A percentile compares a stretch with the other conserved stretches of the same genome.
phyloP scores from a whole-genome alignment of 805 yeast species.

The Millerago galiae region DNA sequence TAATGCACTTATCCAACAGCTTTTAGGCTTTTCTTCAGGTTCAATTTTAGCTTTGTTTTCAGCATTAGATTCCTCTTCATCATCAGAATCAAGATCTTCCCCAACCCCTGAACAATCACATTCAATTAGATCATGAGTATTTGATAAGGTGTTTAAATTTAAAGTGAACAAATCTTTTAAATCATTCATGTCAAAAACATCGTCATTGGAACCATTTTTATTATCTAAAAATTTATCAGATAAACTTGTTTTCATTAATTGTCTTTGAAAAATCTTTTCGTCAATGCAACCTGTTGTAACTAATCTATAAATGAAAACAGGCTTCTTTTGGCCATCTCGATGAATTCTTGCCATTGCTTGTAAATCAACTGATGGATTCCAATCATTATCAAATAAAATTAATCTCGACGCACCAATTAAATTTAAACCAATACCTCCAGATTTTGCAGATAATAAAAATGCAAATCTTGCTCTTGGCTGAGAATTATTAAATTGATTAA shows the following conservation, averaged over 20 bases:
- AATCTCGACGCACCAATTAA: constrained; percentile 85
- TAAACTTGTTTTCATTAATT: constrained; percentile 72
- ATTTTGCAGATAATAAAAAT: constrained; percentile 77
- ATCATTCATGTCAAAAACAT: constrained; percentile 64
- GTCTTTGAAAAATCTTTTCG: constrained; percentile 91
- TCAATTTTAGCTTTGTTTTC: constrained; percentile 14
- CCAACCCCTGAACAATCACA: constrained; percentile 60
- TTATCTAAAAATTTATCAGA: constrained; percentile 64
- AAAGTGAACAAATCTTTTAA: constrained; percentile 71
- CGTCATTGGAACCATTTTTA: constrained; percentile 40
- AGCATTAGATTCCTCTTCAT: constrained; percentile 21
- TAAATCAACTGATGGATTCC: constrained; percentile 91
- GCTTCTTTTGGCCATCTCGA: constrained; percentile 82
- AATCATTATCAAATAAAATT: constrained; percentile 84
- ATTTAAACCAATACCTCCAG: constrained; percentile 93
- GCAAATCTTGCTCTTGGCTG: constrained; percentile 37
- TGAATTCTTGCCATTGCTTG: constrained; percentile 97
- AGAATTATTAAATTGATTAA: constrained; percentile 44
- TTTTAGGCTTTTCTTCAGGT: constrained; percentile 6
- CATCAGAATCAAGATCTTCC: constrained; percentile 20
- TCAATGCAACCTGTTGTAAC: constrained; percentile 88
- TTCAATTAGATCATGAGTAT: constrained; percentile 72
- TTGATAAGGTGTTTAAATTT: constrained; percentile 41
- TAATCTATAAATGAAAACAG: constrained; percentile 76
- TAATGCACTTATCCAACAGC: constrained; percentile 20